Evolutionary conservation across 2,329 filamentous ascomycete genomes (phyloP), one percentile per base, ranked within the genome.

Genomic region (Aspergillus sp.): DNA sequence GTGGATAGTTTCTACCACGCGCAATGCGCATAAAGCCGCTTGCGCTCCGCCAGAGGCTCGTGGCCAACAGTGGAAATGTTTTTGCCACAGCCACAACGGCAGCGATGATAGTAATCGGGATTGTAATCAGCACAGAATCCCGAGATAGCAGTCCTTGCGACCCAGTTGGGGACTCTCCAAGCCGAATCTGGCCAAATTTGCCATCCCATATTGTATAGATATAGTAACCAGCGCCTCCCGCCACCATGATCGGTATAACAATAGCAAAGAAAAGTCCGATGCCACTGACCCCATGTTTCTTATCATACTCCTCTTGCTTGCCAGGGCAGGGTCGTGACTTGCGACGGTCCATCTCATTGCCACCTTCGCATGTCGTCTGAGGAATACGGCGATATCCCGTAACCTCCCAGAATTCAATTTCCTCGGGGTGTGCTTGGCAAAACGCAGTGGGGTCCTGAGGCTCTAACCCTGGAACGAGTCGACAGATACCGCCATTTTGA

Each of bases 341-440:
- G 33, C 83, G 83, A 73, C 88, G 87, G 72, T 97, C 92, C 48
- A 90, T 80, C 67, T 93, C 87, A 4, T 76, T 76, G 42, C 93
- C 95, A 37, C 87, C 91, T 44, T 82, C 64, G 73, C 96, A 99
- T 0, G 93, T 98, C 0, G 91, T 92, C 49, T 97, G 83, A 0
- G 93, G 93, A 57, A 99, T 90, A 57, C 88, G 88, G 51, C 95
- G 89, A 79, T 96, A 98, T 47, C 92, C 92, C 0, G 91, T 95
- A 5, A 90, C 87, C 62, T 92, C 86, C 78, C 86, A 95, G 79
- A 89, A 99, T 68, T 95, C 88, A 30, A 85, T 76, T n/a, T 79
- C 82, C 27, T 89, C 85, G 1, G 89, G 85, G 66, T 97, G 79
- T 9, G 80, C 75, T 41, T 73, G 73, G 73, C 88, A 91, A 17